Conservation (phyloP, 371 early-diverging fungal species). For the Apophysomyces trapeziformis region DNA sequence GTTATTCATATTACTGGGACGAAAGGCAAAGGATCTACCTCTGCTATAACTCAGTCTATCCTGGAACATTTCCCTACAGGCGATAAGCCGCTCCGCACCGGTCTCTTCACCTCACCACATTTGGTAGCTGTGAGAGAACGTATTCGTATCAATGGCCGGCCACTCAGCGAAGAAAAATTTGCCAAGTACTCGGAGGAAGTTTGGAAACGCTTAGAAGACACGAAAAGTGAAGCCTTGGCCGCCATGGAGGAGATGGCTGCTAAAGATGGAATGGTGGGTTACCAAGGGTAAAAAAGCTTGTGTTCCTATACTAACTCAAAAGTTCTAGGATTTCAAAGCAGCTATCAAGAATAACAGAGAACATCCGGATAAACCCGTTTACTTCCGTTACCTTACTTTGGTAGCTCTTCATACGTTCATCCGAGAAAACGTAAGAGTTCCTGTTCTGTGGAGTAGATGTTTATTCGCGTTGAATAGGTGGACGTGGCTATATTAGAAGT, state of each 20-base stretch:
- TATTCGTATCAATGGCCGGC: constrained; percentile 89
- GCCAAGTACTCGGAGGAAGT: constrained; percentile 87
- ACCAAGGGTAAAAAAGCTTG: no score
- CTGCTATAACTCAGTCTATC: constrained; percentile 72
- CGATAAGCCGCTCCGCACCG: constrained; percentile 56
- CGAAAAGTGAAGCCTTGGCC: constrained; percentile 47
- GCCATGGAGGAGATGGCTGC: constrained; percentile 23
- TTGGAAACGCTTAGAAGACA: constrained; percentile 74
- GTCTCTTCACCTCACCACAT: constrained; percentile 94
- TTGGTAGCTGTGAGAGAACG: constrained; percentile 92
- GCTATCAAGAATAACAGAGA: constrained; percentile 42
- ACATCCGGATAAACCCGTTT: constrained; percentile 76
- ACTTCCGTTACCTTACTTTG: constrained; percentile 90
- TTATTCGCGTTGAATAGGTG: constrained; percentile 33
- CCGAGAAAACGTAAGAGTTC: constrained; percentile 64
- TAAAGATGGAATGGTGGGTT: background rate
- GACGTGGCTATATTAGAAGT: constrained; percentile 84
- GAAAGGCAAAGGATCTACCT: constrained; percentile 89
- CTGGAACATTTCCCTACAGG: constrained; percentile 49
- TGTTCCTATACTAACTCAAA: background rate
- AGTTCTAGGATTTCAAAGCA: constrained; percentile 24
- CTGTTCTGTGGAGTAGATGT: constrained; percentile 5
- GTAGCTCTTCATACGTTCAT: constrained; percentile 90
- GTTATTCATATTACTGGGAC: constrained; percentile 87
- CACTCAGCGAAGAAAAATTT: constrained; percentile 77